Evolutionary conservation across 441 rosid genomes (phyloP).

Genomic region (Eruca vesicaria): DNA sequence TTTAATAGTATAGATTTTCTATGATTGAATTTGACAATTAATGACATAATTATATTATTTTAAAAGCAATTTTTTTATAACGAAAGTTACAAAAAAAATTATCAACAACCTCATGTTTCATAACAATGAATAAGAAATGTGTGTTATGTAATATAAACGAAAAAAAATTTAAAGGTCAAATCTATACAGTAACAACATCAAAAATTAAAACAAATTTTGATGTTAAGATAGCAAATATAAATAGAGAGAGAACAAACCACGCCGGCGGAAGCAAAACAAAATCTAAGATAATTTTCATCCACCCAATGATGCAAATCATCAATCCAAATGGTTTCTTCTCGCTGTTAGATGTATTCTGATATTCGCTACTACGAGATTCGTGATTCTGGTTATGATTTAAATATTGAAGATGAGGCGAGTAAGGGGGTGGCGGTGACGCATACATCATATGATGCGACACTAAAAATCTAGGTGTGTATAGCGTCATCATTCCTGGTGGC

Average conservation of each 20-base stretch:
- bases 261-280: constrained; percentile 65
- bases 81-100: too few species aligned
- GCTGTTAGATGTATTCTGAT: constrained; percentile 33
- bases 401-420: constrained; percentile 51
- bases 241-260: constrained; percentile 53
- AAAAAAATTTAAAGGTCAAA: background rate
- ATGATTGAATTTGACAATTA: background rate
- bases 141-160: background rate
- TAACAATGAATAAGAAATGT: background rate
- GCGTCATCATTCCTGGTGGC: constrained; percentile 36
- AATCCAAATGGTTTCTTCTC: constrained; percentile 68
- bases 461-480: constrained; percentile 73
- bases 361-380: constrained; percentile 18
- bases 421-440: constrained; percentile 57
- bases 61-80: background rate
- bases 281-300: constrained; percentile 84
- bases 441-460: constrained; percentile 83
- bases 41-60: background rate
- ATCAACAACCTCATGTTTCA: background rate
- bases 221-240: background rate
- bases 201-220: too few species aligned
- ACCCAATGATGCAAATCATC: constrained; percentile 96
- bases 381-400: constrained; percentile 31
- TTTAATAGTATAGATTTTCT: too few species aligned
- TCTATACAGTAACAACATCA: background rate